phyloP scores from a whole-genome alignment of 768 basidiomycete species.

The Fibroporia radiculosa region DNA sequence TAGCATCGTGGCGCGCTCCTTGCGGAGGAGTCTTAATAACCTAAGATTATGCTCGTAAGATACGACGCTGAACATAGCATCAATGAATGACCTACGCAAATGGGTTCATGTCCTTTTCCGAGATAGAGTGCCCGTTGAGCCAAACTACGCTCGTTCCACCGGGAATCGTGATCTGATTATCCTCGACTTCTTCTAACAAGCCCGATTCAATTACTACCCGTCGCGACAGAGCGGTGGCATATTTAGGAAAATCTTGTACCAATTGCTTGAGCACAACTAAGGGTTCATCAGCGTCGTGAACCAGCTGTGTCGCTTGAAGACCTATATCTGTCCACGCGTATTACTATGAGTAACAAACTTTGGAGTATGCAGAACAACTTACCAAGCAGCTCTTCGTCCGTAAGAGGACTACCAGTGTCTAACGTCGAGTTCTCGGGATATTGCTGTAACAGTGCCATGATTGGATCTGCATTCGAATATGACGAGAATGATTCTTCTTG shows the following conservation, averaged over 20 bases:
- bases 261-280: conserved; percentile 57
- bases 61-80: neutral
- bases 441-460: conserved; percentile 19
- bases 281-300: conserved; percentile 43
- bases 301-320: conserved; percentile 65
- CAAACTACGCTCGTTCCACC: conserved; percentile 55
- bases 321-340: conserved; percentile 46
- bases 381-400: conserved; percentile 40
- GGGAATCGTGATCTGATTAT: conserved; percentile 47
- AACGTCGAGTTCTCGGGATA: conserved; percentile 17
- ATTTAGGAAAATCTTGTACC: conserved; percentile 86
- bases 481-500: neutral
- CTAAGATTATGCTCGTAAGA: conserved; percentile 21
- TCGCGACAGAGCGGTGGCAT: conserved; percentile 66
- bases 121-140: conserved; percentile 69
- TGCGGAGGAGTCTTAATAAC: conserved; percentile 62
- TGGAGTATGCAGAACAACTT: no score
- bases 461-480: conserved; percentile 9
- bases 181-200: conserved; percentile 47
- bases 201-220: conserved; percentile 47
- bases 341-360: no score
- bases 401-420: conserved; percentile 16
- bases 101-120: conserved; percentile 58
- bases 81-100: conserved; percentile 42
- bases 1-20: conserved; percentile 57